Evolutionary conservation across 768 basidiomycete species (phyloP), one percentile per base, ranked within the genome.

Genomic region (Leccinum longicurvipes): DNA sequence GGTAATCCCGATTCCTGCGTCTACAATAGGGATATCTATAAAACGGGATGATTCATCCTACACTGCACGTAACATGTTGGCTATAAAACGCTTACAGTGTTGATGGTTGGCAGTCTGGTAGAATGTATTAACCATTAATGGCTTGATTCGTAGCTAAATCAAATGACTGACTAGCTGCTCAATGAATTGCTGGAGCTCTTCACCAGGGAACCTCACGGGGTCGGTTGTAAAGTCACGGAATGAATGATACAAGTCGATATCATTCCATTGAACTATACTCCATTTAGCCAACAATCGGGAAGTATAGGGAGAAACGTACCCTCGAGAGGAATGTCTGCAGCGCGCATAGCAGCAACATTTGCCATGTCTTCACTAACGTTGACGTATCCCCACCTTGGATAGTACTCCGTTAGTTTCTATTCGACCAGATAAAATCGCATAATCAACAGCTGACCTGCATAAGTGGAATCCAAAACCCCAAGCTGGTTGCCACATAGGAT

Each of bases 381-480:
- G 27, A 63, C 54, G 56, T 80, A 82, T 3, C 82, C 81, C 79
- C 79, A 84, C 47, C 59, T 66, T 27, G 4, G 0, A 51, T 25
- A 24, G 7, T 9, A 45, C 7, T 25, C n/a, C 6, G 29, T 58
- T 25, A 57, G 14, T 17, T 21, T 17, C 36, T 2, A 17, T 12
- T 15, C 29, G 21, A 12, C 7, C 10, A 29, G 47, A 17, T n/a
- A 11, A 21, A 23, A 12, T 29, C 29, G 7, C 3, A n/a, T 23
- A 19, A 31, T 14, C 8, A 14, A 19, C 23, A 23, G 2, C 65
- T 59, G 63, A 84, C 77, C 82, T 78, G 73, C 85, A 86, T 14
- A 89, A 76, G 57, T 92, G 89, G 74, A 89, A 89, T 6, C 89
- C 89, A 64, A 91, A 87, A 4, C 82, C 83, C 86, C 87, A 91